Evolutionary conservation across 2,329 filamentous ascomycete species (phyloP).

Genomic region (Cercospora nicotianae): DNA sequence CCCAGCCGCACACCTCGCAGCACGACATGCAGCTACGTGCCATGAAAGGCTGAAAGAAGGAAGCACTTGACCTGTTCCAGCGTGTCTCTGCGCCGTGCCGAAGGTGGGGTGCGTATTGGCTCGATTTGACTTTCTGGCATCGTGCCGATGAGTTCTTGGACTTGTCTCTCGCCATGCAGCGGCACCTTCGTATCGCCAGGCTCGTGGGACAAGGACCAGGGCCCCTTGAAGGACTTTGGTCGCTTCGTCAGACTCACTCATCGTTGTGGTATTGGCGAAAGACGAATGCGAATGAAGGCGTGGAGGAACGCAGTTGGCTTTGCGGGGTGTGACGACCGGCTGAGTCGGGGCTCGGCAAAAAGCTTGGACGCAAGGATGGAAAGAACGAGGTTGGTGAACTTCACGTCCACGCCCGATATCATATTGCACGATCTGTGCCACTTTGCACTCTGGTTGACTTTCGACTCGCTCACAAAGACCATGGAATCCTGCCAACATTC

Average conservation of each 20-base stretch:
- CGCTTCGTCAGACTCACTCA: background rate
- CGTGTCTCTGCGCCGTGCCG: slow-evolving; percentile 5
- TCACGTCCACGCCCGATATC: background rate
- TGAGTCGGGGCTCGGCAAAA: background rate
- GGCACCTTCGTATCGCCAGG: background rate
- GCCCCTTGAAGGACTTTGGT: background rate
- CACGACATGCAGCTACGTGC: slow-evolving; percentile 9
- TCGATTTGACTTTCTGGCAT: slow-evolving; percentile 4
- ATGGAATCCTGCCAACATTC: background rate
- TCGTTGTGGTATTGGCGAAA: background rate
- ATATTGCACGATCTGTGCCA: slow-evolving; percentile 3
- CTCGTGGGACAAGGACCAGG: background rate
- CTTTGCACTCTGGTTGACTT: background rate
- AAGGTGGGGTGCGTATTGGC: slow-evolving; percentile 11
- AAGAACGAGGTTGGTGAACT: slow-evolving; percentile 3
- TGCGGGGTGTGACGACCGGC: slow-evolving; percentile 5
- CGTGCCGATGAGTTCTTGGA: background rate
- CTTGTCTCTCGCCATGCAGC: background rate
- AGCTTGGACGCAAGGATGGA: background rate
- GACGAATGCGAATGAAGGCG: background rate
- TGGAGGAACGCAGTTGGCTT: background rate
- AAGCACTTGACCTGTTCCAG: slow-evolving; percentile 13
- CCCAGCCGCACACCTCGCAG: slow-evolving; percentile 3
- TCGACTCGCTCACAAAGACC: background rate
- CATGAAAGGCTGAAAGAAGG: slow-evolving; percentile 2